phyloP scores from a whole-genome alignment of 768 basidiomycete species.

The Rhodotorula taiwanensis region DNA sequence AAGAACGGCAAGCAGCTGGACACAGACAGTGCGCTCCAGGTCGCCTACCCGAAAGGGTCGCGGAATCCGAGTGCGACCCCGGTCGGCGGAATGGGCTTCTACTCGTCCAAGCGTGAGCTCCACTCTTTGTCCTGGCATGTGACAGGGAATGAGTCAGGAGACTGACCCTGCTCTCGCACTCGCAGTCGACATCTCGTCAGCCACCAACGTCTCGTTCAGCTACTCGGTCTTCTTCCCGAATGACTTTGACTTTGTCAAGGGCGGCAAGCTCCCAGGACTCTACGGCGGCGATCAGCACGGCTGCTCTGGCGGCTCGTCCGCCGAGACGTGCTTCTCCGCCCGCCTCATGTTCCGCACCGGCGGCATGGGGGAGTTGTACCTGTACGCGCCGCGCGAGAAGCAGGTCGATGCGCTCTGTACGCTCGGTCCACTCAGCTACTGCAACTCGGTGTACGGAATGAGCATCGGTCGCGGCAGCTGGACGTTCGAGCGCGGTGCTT shows the following conservation, averaged over 20 bases:
- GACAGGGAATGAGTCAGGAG: background rate
- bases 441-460: slow-evolving; percentile 40
- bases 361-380: slow-evolving; percentile 42
- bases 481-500: slow-evolving; percentile 57
- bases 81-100: slow-evolving; percentile 39
- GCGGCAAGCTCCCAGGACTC: slow-evolving; percentile 41
- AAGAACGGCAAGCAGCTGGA: slow-evolving; percentile 7
- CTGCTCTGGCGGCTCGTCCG: slow-evolving; percentile 37
- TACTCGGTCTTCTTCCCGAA: slow-evolving; percentile 40
- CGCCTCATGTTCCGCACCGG: slow-evolving; percentile 39
- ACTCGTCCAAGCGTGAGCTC: slow-evolving; percentile 32
- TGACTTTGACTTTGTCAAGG: slow-evolving; percentile 41
- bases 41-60: slow-evolving; percentile 32
- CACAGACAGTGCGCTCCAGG: slow-evolving; percentile 29
- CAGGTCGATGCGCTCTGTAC: slow-evolving; percentile 37
- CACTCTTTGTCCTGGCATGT: background rate
- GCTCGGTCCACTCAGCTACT: slow-evolving; percentile 33
- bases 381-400: slow-evolving; percentile 39
- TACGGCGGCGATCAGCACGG: slow-evolving; percentile 39
- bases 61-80: slow-evolving; percentile 27
- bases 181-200: slow-evolving; percentile 25
- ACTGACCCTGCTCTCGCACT: background rate
- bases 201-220: slow-evolving; percentile 39
- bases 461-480: slow-evolving; percentile 65
- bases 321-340: slow-evolving; percentile 40